These are phyloP conservation scores for Solanum peruvianum DNA, from an alignment of 257 asterid genomes.

Conservation along the genomic window DNA sequence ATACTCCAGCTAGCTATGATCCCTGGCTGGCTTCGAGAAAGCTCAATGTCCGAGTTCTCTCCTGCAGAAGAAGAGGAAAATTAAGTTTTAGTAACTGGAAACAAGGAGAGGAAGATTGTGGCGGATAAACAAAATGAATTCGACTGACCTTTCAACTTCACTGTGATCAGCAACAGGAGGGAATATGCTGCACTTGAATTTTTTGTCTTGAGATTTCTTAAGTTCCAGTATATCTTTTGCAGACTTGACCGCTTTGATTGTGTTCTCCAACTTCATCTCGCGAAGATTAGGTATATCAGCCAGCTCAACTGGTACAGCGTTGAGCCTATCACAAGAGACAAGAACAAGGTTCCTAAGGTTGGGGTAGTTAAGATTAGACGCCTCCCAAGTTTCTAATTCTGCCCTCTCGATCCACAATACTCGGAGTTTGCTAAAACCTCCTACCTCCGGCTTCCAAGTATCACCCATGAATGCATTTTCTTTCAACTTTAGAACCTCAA, in stretches of 20 bases:
- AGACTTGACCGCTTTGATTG: not conserved
- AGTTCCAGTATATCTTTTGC: not conserved
- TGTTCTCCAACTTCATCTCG: not conserved
- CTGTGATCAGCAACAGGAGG: not conserved
- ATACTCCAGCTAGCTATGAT: not conserved
- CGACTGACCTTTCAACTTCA: not conserved
- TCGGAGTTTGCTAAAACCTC: not conserved
- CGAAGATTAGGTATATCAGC: not conserved
- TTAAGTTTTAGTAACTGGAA: too few species aligned
- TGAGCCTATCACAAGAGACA: not conserved
- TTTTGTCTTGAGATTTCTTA: not conserved
- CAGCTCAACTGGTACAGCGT: not conserved
- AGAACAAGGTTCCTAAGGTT: not conserved
- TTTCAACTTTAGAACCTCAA: conserved; percentile 34
- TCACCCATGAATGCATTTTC: not conserved
- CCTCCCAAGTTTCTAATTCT: not conserved
- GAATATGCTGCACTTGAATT: not conserved
- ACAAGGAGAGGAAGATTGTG: too few species aligned
- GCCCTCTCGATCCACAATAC: not conserved
- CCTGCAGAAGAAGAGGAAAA: too few species aligned
- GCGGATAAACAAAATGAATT: not conserved
- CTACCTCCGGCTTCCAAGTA: not conserved
- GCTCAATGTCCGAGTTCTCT: not conserved
- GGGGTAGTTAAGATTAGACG: not conserved
- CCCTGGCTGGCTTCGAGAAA: not conserved